phyloP scores from a whole-genome alignment of 768 basidiomycete genomes.

The Pulveroboletus ravenelii region DNA sequence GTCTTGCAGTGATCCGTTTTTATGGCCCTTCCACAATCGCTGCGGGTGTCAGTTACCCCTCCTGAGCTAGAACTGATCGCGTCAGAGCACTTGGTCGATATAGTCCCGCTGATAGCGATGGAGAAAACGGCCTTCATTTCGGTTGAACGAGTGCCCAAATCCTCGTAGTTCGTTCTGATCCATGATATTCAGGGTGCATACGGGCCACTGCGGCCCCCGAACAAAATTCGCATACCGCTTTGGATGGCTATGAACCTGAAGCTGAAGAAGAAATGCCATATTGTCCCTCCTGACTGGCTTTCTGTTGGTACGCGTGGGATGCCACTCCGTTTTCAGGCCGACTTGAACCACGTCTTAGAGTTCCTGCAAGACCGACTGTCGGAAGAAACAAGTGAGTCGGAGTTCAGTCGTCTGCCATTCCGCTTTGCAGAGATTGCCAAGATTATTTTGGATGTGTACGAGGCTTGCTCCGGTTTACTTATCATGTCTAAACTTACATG shows the following conservation, averaged over 20 bases:
- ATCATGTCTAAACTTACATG: neutral
- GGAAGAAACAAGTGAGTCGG: conserved; percentile 67
- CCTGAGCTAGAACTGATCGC: conserved; percentile 87
- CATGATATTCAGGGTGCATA: conserved; percentile 66
- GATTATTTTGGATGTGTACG: conserved; percentile 89
- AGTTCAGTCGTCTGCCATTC: conserved; percentile 79
- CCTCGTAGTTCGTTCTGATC: conserved; percentile 5
- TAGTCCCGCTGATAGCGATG: conserved; percentile 87
- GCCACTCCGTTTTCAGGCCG: neutral
- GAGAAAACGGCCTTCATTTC: conserved; percentile 89
- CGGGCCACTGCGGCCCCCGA: conserved; percentile 88
- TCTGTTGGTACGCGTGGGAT: conserved; percentile 58
- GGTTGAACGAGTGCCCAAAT: conserved; percentile 39
- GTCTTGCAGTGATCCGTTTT: neutral
- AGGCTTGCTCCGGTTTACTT: neutral
- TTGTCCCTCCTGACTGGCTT: conserved; percentile 88
- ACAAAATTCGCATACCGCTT: conserved; percentile 79
- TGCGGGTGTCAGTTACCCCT: conserved; percentile 72
- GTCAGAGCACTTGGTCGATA: conserved; percentile 77
- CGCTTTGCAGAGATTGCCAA: conserved; percentile 89
- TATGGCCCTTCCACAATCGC: conserved; percentile 70
- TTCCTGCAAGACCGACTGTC: conserved; percentile 71
- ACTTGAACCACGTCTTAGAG: conserved; percentile 42
- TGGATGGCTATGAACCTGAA: conserved; percentile 97
- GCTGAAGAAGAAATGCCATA: conserved; percentile 89